Percentiles rank a stretch among this genome's conserved stretches.
Conservation (phyloP, 495 filamentous ascomycete species). For the Neurospora sp. region DNA sequence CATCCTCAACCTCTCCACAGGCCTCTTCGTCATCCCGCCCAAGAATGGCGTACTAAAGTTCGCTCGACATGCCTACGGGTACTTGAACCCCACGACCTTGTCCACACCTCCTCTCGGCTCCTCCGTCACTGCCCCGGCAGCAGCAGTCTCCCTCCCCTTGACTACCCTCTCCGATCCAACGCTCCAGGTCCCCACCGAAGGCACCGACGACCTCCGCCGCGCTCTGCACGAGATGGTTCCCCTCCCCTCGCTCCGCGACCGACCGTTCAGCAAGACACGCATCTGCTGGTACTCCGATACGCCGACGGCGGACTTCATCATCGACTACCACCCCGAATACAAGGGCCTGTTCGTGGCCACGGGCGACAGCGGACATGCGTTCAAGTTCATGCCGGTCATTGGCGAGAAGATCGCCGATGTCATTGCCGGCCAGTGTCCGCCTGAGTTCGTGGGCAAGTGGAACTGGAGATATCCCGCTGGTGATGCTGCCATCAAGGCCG, state of each 20-base stretch:
- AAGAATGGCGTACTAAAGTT: constrained; percentile 62
- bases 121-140: constrained; percentile 1
- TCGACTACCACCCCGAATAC: constrained; percentile 63
- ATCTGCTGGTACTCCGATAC: constrained; percentile 91
- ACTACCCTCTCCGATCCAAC: constrained; percentile 35
- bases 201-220: constrained; percentile 46
- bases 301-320: constrained; percentile 67
- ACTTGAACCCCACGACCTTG: constrained; percentile 53
- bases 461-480: constrained; percentile 39
- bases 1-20: constrained; percentile 67
- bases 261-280: constrained; percentile 58
- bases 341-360: constrained; percentile 67
- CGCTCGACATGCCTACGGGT: constrained; percentile 74
- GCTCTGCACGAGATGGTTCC: constrained; percentile 56
- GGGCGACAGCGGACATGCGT: constrained; percentile 78
- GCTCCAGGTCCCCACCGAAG: constrained; percentile 47
- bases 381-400: constrained; percentile 81
- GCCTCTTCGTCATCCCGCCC: constrained; percentile 79
- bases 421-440: constrained; percentile 45
- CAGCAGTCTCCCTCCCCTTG: constrained; percentile 32
- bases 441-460: constrained; percentile 57
- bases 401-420: constrained; percentile 68
- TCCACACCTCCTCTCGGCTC: constrained; percentile 34
- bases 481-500: constrained; percentile 13
- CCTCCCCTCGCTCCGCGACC: constrained; percentile 37